Evolutionary conservation across 305 asterid species (phyloP).

Genomic region (Nicotiana rustica): DNA sequence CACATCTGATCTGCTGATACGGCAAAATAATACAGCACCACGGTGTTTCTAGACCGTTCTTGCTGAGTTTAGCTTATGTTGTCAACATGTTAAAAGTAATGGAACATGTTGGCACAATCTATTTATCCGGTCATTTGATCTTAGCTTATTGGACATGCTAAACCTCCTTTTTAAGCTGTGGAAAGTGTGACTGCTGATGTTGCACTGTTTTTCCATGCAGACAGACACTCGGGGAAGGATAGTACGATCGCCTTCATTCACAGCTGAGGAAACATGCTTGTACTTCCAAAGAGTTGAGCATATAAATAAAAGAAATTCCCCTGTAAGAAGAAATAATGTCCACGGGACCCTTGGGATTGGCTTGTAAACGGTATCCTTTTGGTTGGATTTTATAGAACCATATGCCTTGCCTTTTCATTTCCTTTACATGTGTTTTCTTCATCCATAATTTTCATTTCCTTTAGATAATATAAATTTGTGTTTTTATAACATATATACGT

Average conservation of each 20-base stretch:
- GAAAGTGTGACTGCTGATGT: slow-evolving; percentile 25
- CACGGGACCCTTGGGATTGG: not conserved
- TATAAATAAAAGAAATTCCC: not conserved
- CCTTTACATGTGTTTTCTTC: not conserved
- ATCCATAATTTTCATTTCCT: no score
- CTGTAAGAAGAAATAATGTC: not conserved
- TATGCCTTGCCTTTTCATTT: not conserved
- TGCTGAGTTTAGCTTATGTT: slow-evolving; percentile 24
- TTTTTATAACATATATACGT: no score
- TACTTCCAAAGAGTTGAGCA: not conserved
- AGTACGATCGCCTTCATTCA: not conserved
- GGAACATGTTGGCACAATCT: not conserved
- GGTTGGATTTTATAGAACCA: not conserved
- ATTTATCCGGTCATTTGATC: not conserved
- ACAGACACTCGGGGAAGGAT: slow-evolving; percentile 18
- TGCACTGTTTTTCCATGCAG: not conserved
- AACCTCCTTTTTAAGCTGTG: slow-evolving; percentile 1
- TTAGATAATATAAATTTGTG: no score
- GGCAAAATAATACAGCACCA: slow-evolving; percentile 2
- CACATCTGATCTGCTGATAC: slow-evolving; percentile 16
- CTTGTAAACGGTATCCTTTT: slow-evolving; percentile 23
- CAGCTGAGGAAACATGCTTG: slow-evolving; percentile 18
- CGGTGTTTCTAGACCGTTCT: not conserved
- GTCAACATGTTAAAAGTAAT: not conserved
- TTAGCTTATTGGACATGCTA: not conserved